Evolutionary conservation across 768 basidiomycete genomes (phyloP).

Genomic region (Imleria badia): DNA sequence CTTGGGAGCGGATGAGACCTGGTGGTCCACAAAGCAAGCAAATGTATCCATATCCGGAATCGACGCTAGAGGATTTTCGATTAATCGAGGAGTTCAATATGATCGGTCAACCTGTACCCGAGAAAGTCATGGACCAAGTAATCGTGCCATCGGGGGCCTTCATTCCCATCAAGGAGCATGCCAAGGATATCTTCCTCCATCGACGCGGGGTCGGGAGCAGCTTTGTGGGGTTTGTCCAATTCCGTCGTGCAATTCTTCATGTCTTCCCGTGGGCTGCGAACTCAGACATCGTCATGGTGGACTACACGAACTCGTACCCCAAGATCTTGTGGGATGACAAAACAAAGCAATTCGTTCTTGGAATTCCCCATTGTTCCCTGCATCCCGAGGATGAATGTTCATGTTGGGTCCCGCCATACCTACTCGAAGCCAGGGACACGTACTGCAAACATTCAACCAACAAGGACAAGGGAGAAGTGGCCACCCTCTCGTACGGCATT

Average conservation of each 20-base stretch:
- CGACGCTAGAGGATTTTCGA: background rate
- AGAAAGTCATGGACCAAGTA: slow-evolving; percentile 8
- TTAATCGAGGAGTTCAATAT: slow-evolving; percentile 18
- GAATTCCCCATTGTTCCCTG: slow-evolving; percentile 1
- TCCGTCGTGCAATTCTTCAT: slow-evolving; percentile 5
- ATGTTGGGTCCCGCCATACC: slow-evolving; percentile 9
- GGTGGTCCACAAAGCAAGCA: background rate
- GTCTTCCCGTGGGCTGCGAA: slow-evolving; percentile 12
- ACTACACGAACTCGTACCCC: slow-evolving; percentile 14
- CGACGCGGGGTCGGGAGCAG: slow-evolving; percentile 10
- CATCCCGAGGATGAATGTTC: slow-evolving; percentile 12
- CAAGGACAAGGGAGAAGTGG: slow-evolving; percentile 3
- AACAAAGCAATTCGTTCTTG: slow-evolving; percentile 14
- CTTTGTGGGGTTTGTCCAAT: slow-evolving; percentile 9
- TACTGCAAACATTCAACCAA: slow-evolving; percentile 5
- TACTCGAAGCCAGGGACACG: slow-evolving; percentile 8
- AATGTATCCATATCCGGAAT: slow-evolving; percentile 8
- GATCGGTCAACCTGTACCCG: slow-evolving; percentile 9
- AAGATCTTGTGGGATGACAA: slow-evolving; percentile 11
- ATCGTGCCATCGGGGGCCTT: slow-evolving; percentile 16
- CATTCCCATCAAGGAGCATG: slow-evolving; percentile 8
- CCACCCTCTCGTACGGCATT: background rate
- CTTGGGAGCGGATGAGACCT: background rate
- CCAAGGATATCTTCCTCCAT: slow-evolving; percentile 10
- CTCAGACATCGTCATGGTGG: slow-evolving; percentile 18